A percentile compares a stretch with the other conserved stretches of the same genome.
phyloP scores from a whole-genome alignment of 1,139 yeast species.

The Yamadazyma atlantica region DNA sequence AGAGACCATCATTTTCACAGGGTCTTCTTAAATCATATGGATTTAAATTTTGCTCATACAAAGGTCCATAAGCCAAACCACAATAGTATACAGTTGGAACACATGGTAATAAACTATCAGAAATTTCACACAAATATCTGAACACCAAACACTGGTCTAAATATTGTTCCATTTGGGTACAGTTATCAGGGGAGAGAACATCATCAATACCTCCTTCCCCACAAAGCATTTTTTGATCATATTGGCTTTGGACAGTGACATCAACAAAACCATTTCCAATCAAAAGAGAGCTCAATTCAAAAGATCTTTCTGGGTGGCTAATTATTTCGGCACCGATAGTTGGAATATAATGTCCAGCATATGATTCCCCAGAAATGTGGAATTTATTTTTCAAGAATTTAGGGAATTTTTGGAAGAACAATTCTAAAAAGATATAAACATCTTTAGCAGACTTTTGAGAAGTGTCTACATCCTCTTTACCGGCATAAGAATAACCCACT shows the following conservation, averaged over 20 bases:
- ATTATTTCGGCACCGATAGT: conserved; percentile 69
- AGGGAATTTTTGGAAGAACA: conserved; percentile 70
- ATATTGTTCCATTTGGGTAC: conserved; percentile 49
- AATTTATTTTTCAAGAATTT: conserved; percentile 52
- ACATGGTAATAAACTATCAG: conserved; percentile 48
- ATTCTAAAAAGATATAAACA: conserved; percentile 66
- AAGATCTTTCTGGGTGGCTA: conserved; percentile 56
- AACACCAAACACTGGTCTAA: conserved; percentile 60
- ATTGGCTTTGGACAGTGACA: conserved; percentile 58
- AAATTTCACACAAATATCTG: conserved; percentile 52
- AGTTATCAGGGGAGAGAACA: conserved; percentile 56
- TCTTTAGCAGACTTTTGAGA: conserved; percentile 74
- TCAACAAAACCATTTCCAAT: conserved; percentile 85
- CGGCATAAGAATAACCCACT: conserved; percentile 72
- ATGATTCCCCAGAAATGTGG: conserved; percentile 82
- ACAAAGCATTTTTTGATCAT: conserved; percentile 77
- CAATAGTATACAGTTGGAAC: conserved; percentile 55
- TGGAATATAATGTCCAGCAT: conserved; percentile 83
- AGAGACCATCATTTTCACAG: conserved; percentile 52
- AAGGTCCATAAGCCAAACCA: conserved; percentile 47
- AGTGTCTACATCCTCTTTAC: conserved; percentile 47
- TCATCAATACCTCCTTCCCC: conserved; percentile 67
- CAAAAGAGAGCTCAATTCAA: conserved; percentile 62
- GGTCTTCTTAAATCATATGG: conserved; percentile 65
- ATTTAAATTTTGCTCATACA: conserved; percentile 59